Evolutionary conservation across 306 rosid species (phyloP), one percentile per base, ranked within the genome.

Genomic region (Casuarina equisetifolia): DNA sequence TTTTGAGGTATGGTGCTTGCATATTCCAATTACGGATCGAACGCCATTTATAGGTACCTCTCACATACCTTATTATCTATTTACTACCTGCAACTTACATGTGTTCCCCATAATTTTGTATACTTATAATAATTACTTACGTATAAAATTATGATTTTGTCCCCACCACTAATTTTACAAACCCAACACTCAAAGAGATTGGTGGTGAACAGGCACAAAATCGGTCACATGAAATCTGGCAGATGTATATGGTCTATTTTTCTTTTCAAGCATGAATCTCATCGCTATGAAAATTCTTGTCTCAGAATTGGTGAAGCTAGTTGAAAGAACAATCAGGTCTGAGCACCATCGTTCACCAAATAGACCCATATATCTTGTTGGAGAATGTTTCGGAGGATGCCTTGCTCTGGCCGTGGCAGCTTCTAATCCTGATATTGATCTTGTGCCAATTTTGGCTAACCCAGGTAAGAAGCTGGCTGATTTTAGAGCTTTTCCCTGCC

Each of bases 321-420:
- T 92, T 44, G 92, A 87, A 77, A 81, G 51, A 85, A 91, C 88
- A 7, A 48, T 95, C 3, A 88, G 51, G 69, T 81, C 88, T 32
- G 94, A 91, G 86, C 64, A 88, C 79, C 45, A 78, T 35, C 84
- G 58, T 35, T 86, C 90, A 9, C 93, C 93, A 9, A 86, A 80
- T 39, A 90, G 88, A 72, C 99, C 99, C 62, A 88, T 95, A 76
- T 95, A 95, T 84, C 90, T 95, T 51, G 87, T 88, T 25, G 97
- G 97, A 82, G 96, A 95, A 70, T 91, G 96, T 50, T 46, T 95
- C 69, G 97, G 99, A 81, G 97, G 88, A 53, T 92, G 97, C 82
- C 89, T 95, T 48, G 97, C 97, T 15, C 86, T 95, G 19, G 88
- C 92, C 36, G 94, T 91, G 79, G 97, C 96, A 9, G 97, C 99